Base-by-base conservation (phyloP, 768 basidiomycete genomes). In the Auricularia heimuer region DNA sequence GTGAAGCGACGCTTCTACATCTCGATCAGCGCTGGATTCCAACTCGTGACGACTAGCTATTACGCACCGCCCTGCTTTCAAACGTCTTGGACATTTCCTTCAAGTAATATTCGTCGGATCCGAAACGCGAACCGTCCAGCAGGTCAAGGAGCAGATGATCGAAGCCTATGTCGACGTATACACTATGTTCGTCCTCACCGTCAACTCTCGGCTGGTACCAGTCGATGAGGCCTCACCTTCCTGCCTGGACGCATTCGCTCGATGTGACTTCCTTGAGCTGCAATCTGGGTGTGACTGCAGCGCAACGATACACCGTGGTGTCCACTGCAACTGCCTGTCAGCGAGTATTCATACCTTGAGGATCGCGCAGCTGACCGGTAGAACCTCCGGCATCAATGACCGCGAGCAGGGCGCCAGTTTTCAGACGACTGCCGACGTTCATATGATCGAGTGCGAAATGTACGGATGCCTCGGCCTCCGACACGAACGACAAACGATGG, bases 381-480 rank as follows among this genome's bases (percentile, higher is more conserved):
- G 56, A 60, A 12, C 56, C 56, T 6, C 56, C 56, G 7, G 56
- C 56, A 18, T 60, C 56, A 18, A 29, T 12, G 6, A 60, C 56
- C 11, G 34, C 56, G 14, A 60, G 24, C 4, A 35, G 11, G 24
- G 24, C 6, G 56, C 56, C 56, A 1, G 24, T 29, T 10, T 11
- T 29, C 24, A 60, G 24, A 6, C 56, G 24, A 29, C 14, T 24
- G 0, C 14, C 54, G 29, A 60, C 24, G 24, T 34, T 34, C 29
- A 35, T 35, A 62, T 74, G 76, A 4, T 73, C 74, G 62, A 83
- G 66, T 51, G 80, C 80, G 64, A 74, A 83, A 68, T 83, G 82
- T 11, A 83, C 70, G 70, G 79, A 79, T 0, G 83, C 83, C 69
- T 84, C 83, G 37, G 82, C 83, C 65, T 84, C 83, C 0, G 80